Percentiles rank a stretch among this genome's conserved stretches.
phyloP scores from a whole-genome alignment of 73 alveolate species.

The Paramecium sexaurelia region DNA sequence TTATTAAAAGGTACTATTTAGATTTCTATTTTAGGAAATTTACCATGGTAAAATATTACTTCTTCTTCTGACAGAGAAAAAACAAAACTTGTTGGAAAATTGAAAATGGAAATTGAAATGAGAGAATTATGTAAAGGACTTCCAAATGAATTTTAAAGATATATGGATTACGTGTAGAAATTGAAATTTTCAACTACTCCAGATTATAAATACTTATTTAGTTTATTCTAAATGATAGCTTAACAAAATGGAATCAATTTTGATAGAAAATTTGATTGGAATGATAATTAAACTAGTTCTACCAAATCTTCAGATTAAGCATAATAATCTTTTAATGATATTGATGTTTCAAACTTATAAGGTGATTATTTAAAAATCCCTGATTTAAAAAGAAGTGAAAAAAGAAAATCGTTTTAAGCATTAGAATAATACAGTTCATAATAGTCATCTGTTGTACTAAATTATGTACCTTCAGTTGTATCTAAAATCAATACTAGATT shows the following conservation, averaged over 20 bases:
- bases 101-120: constrained; percentile 82
- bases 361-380: constrained; percentile 38
- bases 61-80: constrained; percentile 91
- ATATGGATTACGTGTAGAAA: constrained; percentile 72
- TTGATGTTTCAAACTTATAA: not conserved
- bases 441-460: not conserved
- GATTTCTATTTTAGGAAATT: constrained; percentile 68
- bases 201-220: constrained; percentile 78
- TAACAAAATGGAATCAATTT: constrained; percentile 70
- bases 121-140: constrained; percentile 85
- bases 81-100: constrained; percentile 83
- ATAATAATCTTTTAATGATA: not conserved
- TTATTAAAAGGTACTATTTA: constrained; percentile 77
- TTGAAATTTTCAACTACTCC: constrained; percentile 84
- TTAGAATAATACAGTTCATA: not conserved
- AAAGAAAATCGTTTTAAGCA: not conserved
- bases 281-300: constrained; percentile 26
- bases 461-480: constrained; percentile 39
- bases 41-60: constrained; percentile 96
- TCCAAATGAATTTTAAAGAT: constrained; percentile 58
- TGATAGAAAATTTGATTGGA: constrained; percentile 80
- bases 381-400: not conserved
- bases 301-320: constrained; percentile 9
- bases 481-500: not conserved
- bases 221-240: constrained; percentile 73